A percentile compares a stretch with the other conserved stretches of the same genome.
Evolutionary conservation across 2,329 filamentous ascomycete genomes (phyloP).

Genomic region (Colletotrichum cordylinicola): DNA sequence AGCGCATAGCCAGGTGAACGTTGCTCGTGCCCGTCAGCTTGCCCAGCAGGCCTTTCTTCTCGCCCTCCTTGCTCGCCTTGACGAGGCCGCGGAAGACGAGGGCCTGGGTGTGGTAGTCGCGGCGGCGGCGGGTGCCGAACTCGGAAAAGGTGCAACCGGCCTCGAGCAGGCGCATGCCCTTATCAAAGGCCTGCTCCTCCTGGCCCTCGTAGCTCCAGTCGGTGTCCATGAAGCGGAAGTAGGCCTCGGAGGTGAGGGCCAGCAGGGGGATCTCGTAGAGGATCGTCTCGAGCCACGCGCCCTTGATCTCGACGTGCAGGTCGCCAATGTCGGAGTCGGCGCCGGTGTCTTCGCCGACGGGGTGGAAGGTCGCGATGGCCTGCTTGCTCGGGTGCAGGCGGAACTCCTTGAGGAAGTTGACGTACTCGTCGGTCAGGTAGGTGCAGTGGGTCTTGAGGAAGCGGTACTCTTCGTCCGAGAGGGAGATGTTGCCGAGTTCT

Average conservation of each 20-base stretch:
- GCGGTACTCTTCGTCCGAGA: slow-evolving; percentile 79
- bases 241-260: slow-evolving; percentile 91
- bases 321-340: slow-evolving; percentile 74
- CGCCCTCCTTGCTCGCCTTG: slow-evolving; percentile 75
- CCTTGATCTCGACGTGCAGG: slow-evolving; percentile 77
- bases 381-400: slow-evolving; percentile 82
- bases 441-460: slow-evolving; percentile 82
- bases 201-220: slow-evolving; percentile 92
- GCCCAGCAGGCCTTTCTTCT: slow-evolving; percentile 69
- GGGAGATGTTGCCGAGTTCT: slow-evolving; percentile 83
- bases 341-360: slow-evolving; percentile 61
- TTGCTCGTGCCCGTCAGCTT: slow-evolving; percentile 91
- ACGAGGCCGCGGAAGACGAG: slow-evolving; percentile 88
- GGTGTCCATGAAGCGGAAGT: slow-evolving; percentile 94
- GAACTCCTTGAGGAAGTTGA: slow-evolving; percentile 83
- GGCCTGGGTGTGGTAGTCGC: slow-evolving; percentile 95
- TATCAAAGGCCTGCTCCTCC: slow-evolving; percentile 82
- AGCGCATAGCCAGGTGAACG: slow-evolving; percentile 95
- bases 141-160: slow-evolving; percentile 90
- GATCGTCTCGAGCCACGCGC: slow-evolving; percentile 92
- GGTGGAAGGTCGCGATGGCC: slow-evolving; percentile 71
- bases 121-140: slow-evolving; percentile 86
- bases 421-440: slow-evolving; percentile 80
- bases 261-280: slow-evolving; percentile 96
- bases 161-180: slow-evolving; percentile 79